phyloP scores from a whole-genome alignment of 148 eudicot genomes.

The Amaranthus cruentus region DNA sequence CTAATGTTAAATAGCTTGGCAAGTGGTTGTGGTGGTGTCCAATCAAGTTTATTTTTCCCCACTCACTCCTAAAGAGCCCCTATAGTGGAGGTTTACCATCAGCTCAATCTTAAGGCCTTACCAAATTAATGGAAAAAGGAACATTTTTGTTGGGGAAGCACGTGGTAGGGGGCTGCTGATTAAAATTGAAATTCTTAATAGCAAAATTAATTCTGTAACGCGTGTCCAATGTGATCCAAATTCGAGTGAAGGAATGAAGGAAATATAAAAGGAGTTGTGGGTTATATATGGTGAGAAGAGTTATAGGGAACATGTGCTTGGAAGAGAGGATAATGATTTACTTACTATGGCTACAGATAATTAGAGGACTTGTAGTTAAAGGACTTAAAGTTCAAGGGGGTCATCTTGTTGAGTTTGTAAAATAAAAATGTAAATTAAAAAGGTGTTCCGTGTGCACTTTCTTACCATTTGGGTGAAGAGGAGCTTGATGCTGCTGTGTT shows the following conservation, averaged over 20 bases:
- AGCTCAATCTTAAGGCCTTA: neutral
- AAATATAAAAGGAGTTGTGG: neutral
- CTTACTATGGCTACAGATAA: neutral
- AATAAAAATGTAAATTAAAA: neutral
- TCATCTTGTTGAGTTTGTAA: neutral
- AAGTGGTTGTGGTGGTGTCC: too few relatives aligned
- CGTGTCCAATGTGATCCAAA: too few relatives aligned
- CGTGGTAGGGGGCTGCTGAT: too few relatives aligned
- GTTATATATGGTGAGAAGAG: neutral
- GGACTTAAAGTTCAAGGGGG: neutral
- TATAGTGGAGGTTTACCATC: too few relatives aligned
- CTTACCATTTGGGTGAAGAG: neutral
- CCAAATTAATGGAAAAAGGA: neutral
- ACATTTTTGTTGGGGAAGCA: too few relatives aligned
- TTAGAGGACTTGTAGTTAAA: neutral
- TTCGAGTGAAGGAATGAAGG: too few relatives aligned
- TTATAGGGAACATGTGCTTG: neutral
- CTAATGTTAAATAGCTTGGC: too few relatives aligned
- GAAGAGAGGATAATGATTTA: neutral
- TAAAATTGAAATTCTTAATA: too few relatives aligned
- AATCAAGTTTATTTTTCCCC: too few relatives aligned
- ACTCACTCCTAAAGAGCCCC: too few relatives aligned
- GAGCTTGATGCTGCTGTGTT: too few relatives aligned
- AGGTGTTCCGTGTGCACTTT: neutral
- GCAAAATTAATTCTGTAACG: too few relatives aligned